Evolutionary conservation across 176 grass and related monocot genomes (phyloP).

Genomic region (Ensete ventricosum): DNA sequence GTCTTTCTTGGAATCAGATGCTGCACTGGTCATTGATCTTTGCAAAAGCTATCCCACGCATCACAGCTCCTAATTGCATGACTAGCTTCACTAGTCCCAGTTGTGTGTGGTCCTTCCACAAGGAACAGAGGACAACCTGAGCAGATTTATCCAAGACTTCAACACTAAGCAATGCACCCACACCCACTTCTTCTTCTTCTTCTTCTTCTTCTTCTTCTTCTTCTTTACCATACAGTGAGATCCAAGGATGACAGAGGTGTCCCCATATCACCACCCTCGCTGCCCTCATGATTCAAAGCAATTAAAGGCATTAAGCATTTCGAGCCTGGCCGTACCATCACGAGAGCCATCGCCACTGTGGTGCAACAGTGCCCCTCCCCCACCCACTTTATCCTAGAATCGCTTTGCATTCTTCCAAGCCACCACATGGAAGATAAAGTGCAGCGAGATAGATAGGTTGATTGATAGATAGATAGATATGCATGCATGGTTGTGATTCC

Average conservation of each 20-base stretch:
- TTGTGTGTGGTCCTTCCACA: too few species aligned
- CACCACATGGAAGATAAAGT: neutral
- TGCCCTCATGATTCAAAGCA: neutral
- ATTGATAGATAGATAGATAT: neutral
- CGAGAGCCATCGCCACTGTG: neutral
- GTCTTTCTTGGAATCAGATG: slow-evolving; percentile 1
- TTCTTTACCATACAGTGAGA: neutral
- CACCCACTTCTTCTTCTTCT: neutral
- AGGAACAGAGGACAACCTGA: too few species aligned
- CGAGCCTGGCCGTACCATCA: neutral
- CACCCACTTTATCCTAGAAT: neutral
- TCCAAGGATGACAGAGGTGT: neutral
- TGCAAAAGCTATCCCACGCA: neutral
- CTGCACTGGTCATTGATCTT: neutral
- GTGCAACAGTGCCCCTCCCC: neutral
- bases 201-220: neutral
- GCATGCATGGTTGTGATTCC: slow-evolving; percentile 3
- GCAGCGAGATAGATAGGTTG: neutral
- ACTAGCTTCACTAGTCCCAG: neutral
- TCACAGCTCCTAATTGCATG: neutral
- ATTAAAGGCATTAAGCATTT: neutral
- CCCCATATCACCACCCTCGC: slow-evolving; percentile 1
- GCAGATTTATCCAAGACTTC: neutral
- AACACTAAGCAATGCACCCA: slow-evolving; percentile 7
- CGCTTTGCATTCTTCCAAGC: slow-evolving; percentile 4